These are phyloP conservation scores for Rhinocladiella mackenziei DNA, from an alignment of 2,329 filamentous ascomycete species.

Conservation along the genomic window DNA sequence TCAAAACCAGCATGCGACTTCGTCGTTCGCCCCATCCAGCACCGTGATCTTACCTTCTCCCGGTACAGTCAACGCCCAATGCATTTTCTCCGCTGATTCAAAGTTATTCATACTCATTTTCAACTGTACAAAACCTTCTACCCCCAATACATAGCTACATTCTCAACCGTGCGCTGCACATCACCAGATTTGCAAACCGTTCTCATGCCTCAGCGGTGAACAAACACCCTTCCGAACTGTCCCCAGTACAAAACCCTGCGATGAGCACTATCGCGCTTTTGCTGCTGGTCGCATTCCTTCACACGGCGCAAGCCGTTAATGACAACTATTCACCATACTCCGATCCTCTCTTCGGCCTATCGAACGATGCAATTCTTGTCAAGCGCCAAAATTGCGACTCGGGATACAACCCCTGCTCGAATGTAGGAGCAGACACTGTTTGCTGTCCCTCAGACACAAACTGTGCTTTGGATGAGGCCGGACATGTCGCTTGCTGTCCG, in stretches of 20 bases:
- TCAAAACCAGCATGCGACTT: not conserved
- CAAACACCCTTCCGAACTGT: not conserved
- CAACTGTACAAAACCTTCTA: no score
- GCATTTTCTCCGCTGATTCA: no score
- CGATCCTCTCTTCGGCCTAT: conserved; percentile 18
- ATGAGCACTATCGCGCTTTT: conserved; percentile 14
- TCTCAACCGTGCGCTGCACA: not conserved
- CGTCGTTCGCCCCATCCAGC: not conserved
- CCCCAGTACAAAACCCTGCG: conserved; percentile 1
- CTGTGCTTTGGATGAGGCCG: conserved; percentile 54
- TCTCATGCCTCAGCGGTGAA: conserved; percentile 19
- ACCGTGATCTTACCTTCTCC: not conserved
- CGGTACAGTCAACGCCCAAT: not conserved
- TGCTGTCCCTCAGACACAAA: conserved; percentile 54
- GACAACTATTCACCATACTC: conserved; percentile 21
- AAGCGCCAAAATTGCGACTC: conserved; percentile 43
- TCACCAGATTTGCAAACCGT: not conserved
- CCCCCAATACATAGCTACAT: no score
- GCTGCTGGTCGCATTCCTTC: conserved; percentile 7
- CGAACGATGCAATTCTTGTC: conserved; percentile 21
- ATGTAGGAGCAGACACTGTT: conserved; percentile 49
- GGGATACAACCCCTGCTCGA: conserved; percentile 51
- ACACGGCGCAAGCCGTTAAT: conserved; percentile 3
- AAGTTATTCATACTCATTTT: no score
- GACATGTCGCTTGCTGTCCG: conserved; percentile 61